Evolutionary conservation across 371 early-diverging fungal genomes (phyloP).

Genomic region (Coemansia sp.): DNA sequence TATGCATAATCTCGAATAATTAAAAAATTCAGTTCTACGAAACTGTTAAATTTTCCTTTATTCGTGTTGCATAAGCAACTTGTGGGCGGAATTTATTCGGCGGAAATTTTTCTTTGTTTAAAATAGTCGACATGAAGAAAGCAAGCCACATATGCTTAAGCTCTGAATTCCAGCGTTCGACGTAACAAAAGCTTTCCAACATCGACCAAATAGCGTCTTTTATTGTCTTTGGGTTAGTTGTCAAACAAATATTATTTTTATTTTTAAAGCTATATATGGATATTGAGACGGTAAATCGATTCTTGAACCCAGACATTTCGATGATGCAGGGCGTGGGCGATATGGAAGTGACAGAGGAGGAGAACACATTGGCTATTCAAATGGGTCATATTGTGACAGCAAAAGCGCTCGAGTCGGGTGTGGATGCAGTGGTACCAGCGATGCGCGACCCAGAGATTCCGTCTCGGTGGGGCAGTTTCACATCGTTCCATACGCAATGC

Average conservation of each 20-base stretch:
- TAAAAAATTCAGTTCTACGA: not conserved
- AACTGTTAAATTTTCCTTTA: too few species aligned
- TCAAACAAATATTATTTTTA: not conserved
- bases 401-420: not conserved
- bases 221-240: too few species aligned
- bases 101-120: too few species aligned
- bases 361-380: not conserved
- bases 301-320: not conserved
- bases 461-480: slow-evolving; percentile 2
- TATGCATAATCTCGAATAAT: not conserved
- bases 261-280: not conserved
- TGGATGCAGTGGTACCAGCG: not conserved
- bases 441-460: slow-evolving; percentile 6
- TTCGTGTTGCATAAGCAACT: too few species aligned
- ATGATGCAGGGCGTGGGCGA: slow-evolving; percentile 26
- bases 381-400: not conserved
- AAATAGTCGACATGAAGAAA: too few species aligned
- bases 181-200: too few species aligned
- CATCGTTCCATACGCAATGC: slow-evolving; percentile 4
- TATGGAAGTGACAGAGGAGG: slow-evolving; percentile 11
- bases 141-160: too few species aligned
- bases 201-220: too few species aligned
- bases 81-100: too few species aligned
- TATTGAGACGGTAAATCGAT: not conserved
- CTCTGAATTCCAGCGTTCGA: too few species aligned